Base-by-base conservation (phyloP, 2,329 filamentous ascomycete species). In the Fusarium praegraminearum region DNA sequence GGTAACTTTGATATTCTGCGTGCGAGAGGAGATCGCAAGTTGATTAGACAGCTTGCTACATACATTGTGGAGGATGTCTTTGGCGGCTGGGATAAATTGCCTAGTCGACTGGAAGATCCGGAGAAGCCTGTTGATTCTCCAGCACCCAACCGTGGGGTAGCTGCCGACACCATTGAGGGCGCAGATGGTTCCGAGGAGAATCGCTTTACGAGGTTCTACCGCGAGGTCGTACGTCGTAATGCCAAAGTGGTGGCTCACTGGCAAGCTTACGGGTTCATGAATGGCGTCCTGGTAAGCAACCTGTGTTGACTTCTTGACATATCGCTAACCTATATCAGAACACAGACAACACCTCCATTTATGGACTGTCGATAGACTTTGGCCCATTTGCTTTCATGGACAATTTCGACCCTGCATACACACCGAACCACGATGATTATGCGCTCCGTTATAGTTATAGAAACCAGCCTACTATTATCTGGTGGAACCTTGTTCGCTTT, bases 221-320 rank as follows among this genome's bases (percentile, higher is more conserved):
- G 96, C 36, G 94, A 97, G 75, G 90, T 99, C 58, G 90, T 90
- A 6, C 89, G 93, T 43, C 88, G 93, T 33, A 99, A 98, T 76
- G 96, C 96, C 2, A 85, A 86, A 62, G 97, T 92, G 0, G 94
- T 98, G 3, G 96, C 96, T 13, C 88, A 91, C 71, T 98, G 96
- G 95, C 97, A 99, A 82, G 94, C 93, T 0, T 98, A 98, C 76
- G 96, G 93, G n/a, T 99, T 99, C 82, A 98, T 97, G 86, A 99
- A 99, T 75, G 96, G 96, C 46, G 96, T 99, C 6, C 84, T 99
- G 61, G 80, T 81, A 70, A 67, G 76, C 69, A 13, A 35, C 7
- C 32, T 13, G 13, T 9, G 33, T 13, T 6, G 6, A n/a, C 10
- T 35, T 15, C 10, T 38, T 12, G n/a, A 16, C 41, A 24, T 20